These are phyloP conservation scores for Cladosporium sphaerospermum DNA, from an alignment of 2,329 filamentous ascomycete genomes.

Conservation along the genomic window DNA sequence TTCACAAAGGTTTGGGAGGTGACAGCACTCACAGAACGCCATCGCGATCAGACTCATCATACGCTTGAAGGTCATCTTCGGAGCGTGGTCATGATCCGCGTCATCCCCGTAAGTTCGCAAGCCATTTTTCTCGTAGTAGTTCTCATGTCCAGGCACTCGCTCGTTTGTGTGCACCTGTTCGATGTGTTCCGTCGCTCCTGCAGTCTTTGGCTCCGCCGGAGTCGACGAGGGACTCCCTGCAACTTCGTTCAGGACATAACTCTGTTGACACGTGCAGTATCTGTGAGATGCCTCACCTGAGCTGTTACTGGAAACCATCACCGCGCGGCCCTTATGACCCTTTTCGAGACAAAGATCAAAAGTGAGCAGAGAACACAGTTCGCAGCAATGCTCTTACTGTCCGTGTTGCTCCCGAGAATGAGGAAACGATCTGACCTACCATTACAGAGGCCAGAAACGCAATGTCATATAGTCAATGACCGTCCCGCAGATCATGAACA, in stretches of 20 bases:
- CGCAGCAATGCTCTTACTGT: neutral
- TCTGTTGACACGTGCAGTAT: neutral
- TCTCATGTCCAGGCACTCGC: slow-evolving; percentile 30
- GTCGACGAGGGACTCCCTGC: neutral
- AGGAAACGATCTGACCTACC: neutral
- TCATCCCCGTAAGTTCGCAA: slow-evolving; percentile 43
- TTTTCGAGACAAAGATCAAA: neutral
- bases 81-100: slow-evolving; percentile 37
- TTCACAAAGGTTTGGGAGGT: neutral
- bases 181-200: slow-evolving; percentile 20
- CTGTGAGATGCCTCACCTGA: neutral
- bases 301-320: neutral
- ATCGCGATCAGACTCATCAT: slow-evolving; percentile 53
- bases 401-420: neutral
- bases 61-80: slow-evolving; percentile 42
- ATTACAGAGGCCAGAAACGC: neutral
- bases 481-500: neutral
- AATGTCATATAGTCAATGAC: neutral
- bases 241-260: neutral
- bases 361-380: too few species aligned
- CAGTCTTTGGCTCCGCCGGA: neutral
- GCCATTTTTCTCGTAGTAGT: slow-evolving; percentile 44
- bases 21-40: slow-evolving; percentile 39
- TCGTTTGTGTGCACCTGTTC: slow-evolving; percentile 35
- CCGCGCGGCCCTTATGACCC: neutral